Percentiles rank a stretch among this genome's conserved stretches.
Evolutionary conservation across 352 stramenopile species (phyloP).

Genomic region (Phytopythium ostracodes): DNA sequence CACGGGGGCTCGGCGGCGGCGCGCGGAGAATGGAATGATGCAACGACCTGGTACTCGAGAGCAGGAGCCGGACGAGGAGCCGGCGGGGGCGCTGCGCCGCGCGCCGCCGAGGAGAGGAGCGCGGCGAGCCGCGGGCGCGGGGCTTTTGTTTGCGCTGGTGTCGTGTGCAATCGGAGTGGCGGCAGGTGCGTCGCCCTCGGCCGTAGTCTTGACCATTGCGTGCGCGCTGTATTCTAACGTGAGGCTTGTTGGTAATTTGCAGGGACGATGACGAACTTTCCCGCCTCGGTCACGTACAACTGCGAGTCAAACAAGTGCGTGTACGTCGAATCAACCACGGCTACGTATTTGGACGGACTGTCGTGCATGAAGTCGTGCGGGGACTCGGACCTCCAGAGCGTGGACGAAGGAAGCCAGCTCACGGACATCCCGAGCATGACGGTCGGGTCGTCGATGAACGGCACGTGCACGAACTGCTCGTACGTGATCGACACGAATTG

Average conservation of each 20-base stretch:
- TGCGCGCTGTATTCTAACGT: neutral
- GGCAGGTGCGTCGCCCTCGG: neutral
- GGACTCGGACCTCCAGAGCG: constrained; percentile 33
- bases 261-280: constrained; percentile 27
- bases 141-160: neutral
- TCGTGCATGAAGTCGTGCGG: constrained; percentile 50
- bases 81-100: neutral
- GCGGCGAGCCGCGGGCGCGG: neutral
- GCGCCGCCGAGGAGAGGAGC: neutral
- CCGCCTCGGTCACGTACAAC: constrained; percentile 32
- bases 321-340: constrained; percentile 24
- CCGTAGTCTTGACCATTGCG: neutral
- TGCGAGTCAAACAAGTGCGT: constrained; percentile 46
- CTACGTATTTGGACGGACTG: constrained; percentile 36
- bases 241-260: neutral
- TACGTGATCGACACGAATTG: constrained; percentile 49
- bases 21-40: constrained; percentile 17
- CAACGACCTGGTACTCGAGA: neutral
- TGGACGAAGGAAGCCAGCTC: constrained; percentile 42
- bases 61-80: neutral
- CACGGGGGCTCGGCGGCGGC: neutral
- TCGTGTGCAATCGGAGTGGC: neutral
- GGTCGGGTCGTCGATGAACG: constrained; percentile 50
- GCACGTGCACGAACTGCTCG: constrained; percentile 69
- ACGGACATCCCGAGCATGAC: constrained; percentile 40